These are phyloP conservation scores for Trifolium dubium DNA, from an alignment of 306 rosid genomes.

Conservation along the genomic window DNA sequence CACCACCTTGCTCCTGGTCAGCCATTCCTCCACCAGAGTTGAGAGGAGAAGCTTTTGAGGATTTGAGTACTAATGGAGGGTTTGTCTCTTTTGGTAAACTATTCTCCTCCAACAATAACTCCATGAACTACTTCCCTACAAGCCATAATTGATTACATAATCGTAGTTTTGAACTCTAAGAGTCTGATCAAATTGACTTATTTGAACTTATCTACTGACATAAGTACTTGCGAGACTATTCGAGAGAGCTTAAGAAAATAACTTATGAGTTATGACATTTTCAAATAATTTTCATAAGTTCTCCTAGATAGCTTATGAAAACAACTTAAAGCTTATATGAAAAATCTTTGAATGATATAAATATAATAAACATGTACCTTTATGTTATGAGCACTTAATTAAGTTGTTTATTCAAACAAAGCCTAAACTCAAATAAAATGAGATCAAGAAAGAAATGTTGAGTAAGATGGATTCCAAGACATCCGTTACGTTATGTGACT, in stretches of 20 bases:
- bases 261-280: background rate
- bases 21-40: conserved; percentile 95
- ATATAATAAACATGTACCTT: background rate
- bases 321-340: background rate
- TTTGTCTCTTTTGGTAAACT: conserved; percentile 81
- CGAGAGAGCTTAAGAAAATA: background rate
- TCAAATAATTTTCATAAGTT: background rate
- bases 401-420: background rate
- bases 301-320: background rate
- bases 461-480: conserved; percentile 23
- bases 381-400: background rate
- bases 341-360: too few species aligned
- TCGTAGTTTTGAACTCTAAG: conserved; percentile 32
- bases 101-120: conserved; percentile 16
- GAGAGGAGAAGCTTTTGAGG: conserved; percentile 83
- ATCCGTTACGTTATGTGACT: background rate
- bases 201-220: background rate
- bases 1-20: conserved; percentile 86
- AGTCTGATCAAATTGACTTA: background rate
- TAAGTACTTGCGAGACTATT: background rate
- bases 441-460: conserved; percentile 6
- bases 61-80: conserved; percentile 90
- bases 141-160: background rate
- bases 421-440: conserved; percentile 2
- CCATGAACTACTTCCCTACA: conserved; percentile 22